Base-by-base conservation (phyloP, 1,284 basidiomycete genomes). In the Puccinia horiana region DNA sequence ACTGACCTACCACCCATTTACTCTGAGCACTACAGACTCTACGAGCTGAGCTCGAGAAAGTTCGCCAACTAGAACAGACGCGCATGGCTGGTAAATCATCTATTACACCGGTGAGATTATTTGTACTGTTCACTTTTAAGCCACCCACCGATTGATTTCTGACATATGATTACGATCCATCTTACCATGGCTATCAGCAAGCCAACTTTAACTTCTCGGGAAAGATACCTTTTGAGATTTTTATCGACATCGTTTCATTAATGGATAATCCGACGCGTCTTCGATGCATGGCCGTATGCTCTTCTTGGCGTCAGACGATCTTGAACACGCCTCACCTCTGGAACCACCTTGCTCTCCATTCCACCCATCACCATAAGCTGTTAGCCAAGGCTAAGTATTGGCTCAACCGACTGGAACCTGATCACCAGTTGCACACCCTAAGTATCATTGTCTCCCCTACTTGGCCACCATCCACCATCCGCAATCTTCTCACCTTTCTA, bases 251-350 rank as follows among this genome's bases (percentile, higher is more conserved):
- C 37, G 52, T 79, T 14, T 37, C 47, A 8, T 79, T 20, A 20
- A 29, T 79, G 5, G 76, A 79, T 49, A 65, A 18, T 70, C 47
- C 76, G 26, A 70, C 76, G 29, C 76, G 76, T 35, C 42, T 79
- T 42, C 35, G 40, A 69, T 79, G 76, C 26, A 69, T 79, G 76
- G 47, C n/a, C 11, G 65, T 79, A 40, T 79, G 76, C 37, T 56
- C 63, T 12, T 79, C 76, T 3, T 79, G 76, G 76, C 76, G 76
- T 26, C 40, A 67, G 47, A 52, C 52, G 3, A 79, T 79, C 26
- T 23, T 42, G 12, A 54, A 52, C 52, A 79, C 63, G n/a, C 65
- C 76, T 1, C 9, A 40, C 9, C 67, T 79, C 9, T 79, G 76
- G 76, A 70, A 63, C n/a, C 4, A 29, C 14, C 76, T 79, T 54